phyloP scores from a whole-genome alignment of 2,329 filamentous ascomycete species.

The Colletotrichum truncatum region DNA sequence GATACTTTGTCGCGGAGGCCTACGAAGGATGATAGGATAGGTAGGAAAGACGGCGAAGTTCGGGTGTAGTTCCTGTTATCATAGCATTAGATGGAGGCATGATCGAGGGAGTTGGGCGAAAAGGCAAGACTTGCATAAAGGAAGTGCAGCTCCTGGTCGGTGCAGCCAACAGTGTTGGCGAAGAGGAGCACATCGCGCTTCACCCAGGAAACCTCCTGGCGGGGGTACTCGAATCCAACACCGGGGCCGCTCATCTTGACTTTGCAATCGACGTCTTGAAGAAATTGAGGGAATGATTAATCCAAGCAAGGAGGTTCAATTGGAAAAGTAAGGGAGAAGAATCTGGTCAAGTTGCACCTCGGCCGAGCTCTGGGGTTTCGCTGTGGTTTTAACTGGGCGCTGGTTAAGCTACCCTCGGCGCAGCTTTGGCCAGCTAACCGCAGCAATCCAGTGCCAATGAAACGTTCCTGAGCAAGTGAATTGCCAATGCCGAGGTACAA shows the following conservation, averaged over 20 bases:
- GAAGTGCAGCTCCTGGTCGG: constrained; percentile 89
- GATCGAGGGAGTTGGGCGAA: neutral
- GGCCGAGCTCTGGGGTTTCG: constrained; percentile 23
- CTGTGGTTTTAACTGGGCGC: constrained; percentile 24
- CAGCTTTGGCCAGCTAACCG: constrained; percentile 24
- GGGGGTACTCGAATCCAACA: constrained; percentile 82
- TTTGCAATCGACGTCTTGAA: neutral
- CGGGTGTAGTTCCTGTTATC: constrained; percentile 80
- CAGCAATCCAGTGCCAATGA: constrained; percentile 19
- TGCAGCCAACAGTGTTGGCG: constrained; percentile 87
- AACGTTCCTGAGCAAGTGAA: neutral
- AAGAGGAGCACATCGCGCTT: constrained; percentile 92
- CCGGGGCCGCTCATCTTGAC: constrained; percentile 52
- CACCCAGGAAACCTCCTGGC: constrained; percentile 80
- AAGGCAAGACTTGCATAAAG: constrained; percentile 74
- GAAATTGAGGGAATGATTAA: neutral
- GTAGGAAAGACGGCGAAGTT: constrained; percentile 90
- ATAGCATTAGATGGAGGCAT: neutral
- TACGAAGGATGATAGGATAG: constrained; percentile 83
- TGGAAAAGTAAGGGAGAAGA: neutral
- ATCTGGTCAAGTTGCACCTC: neutral
- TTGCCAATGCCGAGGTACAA: constrained; percentile 31
- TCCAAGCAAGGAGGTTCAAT: constrained; percentile 11
- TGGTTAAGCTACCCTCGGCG: constrained; percentile 20
- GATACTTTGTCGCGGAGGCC: constrained; percentile 38